Evolutionary conservation across 164 flowering plant genomes (phyloP), one percentile per base, ranked within the genome.

Genomic region (Brasenia schreberi): DNA sequence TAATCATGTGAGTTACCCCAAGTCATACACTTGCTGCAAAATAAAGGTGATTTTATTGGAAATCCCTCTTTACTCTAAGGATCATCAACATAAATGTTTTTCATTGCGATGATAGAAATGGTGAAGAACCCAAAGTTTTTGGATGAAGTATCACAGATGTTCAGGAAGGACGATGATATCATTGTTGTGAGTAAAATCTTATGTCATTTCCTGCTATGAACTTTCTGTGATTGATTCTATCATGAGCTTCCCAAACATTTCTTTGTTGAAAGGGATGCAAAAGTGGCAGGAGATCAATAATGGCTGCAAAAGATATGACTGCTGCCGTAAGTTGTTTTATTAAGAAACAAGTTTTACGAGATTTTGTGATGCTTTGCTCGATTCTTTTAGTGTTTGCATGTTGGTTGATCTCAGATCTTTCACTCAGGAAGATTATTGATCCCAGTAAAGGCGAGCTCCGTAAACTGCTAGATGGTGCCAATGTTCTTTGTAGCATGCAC

Each of bases 221-320:
- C 7, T 12, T 45, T 45, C 11, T 45, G 14, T 7, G 14, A 7
- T 45, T 45, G n/a, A n/a, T n/a, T n/a, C 53, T 45, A 12, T 45
- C 53, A 45, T 12, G 1, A 45, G 14, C 53, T 45, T 45, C 7
- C 53, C 3, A 45, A 45, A 12, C 14, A 12, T 45, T 68, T 5
- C 56, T 68, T 65, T 10, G 16, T 73, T 63, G 66, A 62, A 87
- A 93, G 98, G 97, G 94, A 12, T 90, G 97, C 75, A 90, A 82
- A 71, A 69, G 66, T 65, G 98, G 98, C 61, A 88, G 83, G 63
- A 84, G 94, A 69, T 93, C 98, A 19, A 67, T 88, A 4, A 85
- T 90, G 92, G 98, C 97, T 65, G 94, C 90, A 2, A 69, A 85
- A 60, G 97, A 85, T 71, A 93, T 93, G 44, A 52, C 77, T 33